Conservation (phyloP, 805 yeast genomes). For the Cyberlindnera veronae region DNA sequence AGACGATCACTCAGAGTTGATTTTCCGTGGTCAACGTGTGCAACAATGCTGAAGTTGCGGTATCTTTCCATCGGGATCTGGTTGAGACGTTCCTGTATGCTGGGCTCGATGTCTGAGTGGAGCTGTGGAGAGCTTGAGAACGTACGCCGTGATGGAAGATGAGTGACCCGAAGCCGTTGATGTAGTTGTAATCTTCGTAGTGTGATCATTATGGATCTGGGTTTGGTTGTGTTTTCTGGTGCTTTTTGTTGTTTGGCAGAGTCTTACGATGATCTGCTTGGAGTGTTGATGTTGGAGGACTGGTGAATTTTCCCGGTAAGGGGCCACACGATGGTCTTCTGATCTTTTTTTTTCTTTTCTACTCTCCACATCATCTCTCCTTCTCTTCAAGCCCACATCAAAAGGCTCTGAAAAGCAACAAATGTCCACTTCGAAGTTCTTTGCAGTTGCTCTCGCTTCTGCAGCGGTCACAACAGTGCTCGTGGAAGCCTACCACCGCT, state of each 20-base stretch:
- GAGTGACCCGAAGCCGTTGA: background rate
- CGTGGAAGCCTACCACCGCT: constrained; percentile 29
- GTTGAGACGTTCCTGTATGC: constrained; percentile 55
- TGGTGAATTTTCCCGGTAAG: background rate
- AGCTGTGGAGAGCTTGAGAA: background rate
- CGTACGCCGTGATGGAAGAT: background rate
- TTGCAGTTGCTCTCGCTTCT: constrained; percentile 30
- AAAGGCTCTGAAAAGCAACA: too few species aligned
- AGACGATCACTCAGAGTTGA: constrained; percentile 87
- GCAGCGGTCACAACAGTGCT: constrained; percentile 31
- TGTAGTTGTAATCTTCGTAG: constrained; percentile 1
- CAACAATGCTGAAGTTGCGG: constrained; percentile 90
- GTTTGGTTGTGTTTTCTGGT: too few species aligned
- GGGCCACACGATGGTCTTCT: constrained; percentile 1
- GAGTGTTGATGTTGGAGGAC: background rate
- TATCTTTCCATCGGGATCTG: constrained; percentile 79
- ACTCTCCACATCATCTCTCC: background rate
- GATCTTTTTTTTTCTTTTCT: constrained; percentile 4
- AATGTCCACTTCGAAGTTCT: constrained; percentile 23
- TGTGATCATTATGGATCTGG: background rate
- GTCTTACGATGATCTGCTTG: too few species aligned
- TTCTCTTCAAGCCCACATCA: background rate
- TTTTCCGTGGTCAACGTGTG: constrained; percentile 90
- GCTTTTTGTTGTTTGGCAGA: too few species aligned
- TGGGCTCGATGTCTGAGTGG: background rate